A percentile compares a stretch with the other conserved stretches of the same genome.
phyloP scores from a whole-genome alignment of 2,329 filamentous ascomycete species.

The Xylaria sp. region DNA sequence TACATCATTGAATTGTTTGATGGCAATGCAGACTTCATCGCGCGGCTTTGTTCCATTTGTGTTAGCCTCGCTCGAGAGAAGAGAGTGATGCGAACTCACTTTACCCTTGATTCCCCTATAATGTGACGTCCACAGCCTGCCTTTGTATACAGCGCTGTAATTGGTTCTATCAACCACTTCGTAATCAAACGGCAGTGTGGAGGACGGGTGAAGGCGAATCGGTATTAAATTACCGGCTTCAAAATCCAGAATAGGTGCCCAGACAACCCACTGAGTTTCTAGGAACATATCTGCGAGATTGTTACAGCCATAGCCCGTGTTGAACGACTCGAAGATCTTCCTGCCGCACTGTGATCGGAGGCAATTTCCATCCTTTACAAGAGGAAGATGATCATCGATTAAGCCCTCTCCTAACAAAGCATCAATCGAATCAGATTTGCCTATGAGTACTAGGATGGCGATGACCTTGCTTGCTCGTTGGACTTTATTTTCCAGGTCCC shows the following conservation, averaged over 20 bases:
- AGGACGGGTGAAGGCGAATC: background rate
- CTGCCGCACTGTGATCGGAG: background rate
- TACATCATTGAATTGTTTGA: slow-evolving; percentile 11
- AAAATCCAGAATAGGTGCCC: slow-evolving; percentile 14
- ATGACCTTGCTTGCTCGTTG: slow-evolving; percentile 14
- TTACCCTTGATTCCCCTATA: background rate
- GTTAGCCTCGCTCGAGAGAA: background rate
- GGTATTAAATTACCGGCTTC: slow-evolving; percentile 5
- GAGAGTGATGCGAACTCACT: slow-evolving; percentile 7
- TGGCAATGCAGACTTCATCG: slow-evolving; percentile 5
- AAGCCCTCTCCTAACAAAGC: slow-evolving; percentile 4
- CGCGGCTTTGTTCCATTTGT: background rate
- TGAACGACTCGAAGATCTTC: slow-evolving; percentile 12
- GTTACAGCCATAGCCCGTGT: background rate
- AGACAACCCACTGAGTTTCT: slow-evolving; percentile 12
- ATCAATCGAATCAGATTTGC: background rate
- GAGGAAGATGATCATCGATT: slow-evolving; percentile 7
- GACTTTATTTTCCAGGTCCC: background rate
- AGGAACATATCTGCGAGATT: slow-evolving; percentile 12
- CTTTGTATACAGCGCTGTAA: slow-evolving; percentile 11
- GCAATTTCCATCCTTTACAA: slow-evolving; percentile 1
- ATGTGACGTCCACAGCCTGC: background rate
- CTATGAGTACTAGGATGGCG: slow-evolving; percentile 2
- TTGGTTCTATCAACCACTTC: background rate
- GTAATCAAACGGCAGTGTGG: slow-evolving; percentile 2